A percentile compares a stretch with the other conserved stretches of the same genome.
Conservation (phyloP, 768 basidiomycete genomes). For the Leccinum obscurum region DNA sequence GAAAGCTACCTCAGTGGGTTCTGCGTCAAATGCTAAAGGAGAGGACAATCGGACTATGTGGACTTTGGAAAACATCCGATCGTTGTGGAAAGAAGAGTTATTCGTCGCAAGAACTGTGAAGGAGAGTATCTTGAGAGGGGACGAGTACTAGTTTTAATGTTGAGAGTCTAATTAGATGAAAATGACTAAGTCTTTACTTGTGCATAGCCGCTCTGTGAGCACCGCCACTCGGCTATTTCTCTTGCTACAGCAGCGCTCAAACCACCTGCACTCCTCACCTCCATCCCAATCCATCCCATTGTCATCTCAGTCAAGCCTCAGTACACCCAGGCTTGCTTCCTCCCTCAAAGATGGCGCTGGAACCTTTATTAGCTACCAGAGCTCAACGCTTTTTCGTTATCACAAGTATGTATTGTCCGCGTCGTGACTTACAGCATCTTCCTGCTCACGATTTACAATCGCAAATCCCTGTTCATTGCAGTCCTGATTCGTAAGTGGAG, state of each 20-base stretch:
- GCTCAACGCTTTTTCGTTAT: conserved; percentile 71
- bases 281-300: conserved; percentile 6
- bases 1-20: conserved; percentile 11
- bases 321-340: conserved; percentile 14
- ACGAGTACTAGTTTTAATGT: conserved; percentile 42
- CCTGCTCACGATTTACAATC: conserved; percentile 12
- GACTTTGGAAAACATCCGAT: conserved; percentile 41
- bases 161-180: neutral
- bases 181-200: neutral
- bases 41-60: conserved; percentile 32
- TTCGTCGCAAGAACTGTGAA: conserved; percentile 50
- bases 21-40: neutral
- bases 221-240: neutral
- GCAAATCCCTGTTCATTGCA: conserved; percentile 22
- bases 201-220: neutral
- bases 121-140: conserved; percentile 45
- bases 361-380: conserved; percentile 69
- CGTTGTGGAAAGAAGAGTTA: conserved; percentile 63
- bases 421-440: neutral
- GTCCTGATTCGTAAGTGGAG: conserved; percentile 59
- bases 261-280: neutral
- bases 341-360: conserved; percentile 56
- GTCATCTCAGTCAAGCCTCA: conserved; percentile 15
- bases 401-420: conserved; percentile 52
- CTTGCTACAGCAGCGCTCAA: neutral